Evolutionary conservation across 192 early-diverging fungal species (phyloP).

Genomic region (Coemansia sp.): DNA sequence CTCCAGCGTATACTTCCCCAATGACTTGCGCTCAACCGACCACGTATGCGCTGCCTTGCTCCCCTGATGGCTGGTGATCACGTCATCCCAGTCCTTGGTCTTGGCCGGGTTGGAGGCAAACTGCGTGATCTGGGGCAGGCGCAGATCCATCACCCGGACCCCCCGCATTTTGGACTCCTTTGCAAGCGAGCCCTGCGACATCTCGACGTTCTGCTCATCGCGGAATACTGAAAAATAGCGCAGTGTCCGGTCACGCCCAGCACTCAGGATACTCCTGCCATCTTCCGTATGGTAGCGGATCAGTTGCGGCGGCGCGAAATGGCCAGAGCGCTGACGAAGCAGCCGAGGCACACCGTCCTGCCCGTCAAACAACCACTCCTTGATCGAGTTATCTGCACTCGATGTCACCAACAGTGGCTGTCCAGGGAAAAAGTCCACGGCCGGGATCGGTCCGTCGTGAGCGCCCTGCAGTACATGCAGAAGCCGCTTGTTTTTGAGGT

Average conservation of each 20-base stretch:
- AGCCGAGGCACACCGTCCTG: constrained; percentile 72
- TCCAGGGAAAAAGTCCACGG: constrained; percentile 71
- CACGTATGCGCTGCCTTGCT: constrained; percentile 69
- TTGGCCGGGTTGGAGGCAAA: constrained; percentile 62
- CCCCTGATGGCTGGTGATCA: constrained; percentile 82
- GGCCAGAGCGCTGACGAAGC: constrained; percentile 79
- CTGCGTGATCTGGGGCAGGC: constrained; percentile 67
- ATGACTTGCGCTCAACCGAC: constrained; percentile 68
- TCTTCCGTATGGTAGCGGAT: constrained; percentile 73
- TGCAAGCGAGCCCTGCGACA: constrained; percentile 63
- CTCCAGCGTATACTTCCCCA: constrained; percentile 64
- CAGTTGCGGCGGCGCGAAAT: constrained; percentile 75
- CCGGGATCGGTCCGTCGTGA: constrained; percentile 72
- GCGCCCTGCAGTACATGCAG: constrained; percentile 78
- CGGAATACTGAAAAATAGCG: constrained; percentile 78
- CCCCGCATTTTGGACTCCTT: constrained; percentile 55
- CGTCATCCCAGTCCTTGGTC: constrained; percentile 85
- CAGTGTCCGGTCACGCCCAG: constrained; percentile 77
- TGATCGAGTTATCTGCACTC: constrained; percentile 85
- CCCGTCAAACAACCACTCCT: constrained; percentile 95
- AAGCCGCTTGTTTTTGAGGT: constrained; percentile 70
- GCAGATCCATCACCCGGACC: constrained; percentile 58
- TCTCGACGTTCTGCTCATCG: constrained; percentile 75
- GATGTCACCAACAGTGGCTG: constrained; percentile 86
- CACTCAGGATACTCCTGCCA: constrained; percentile 68